These are phyloP conservation scores for Parathielavia hyrcaniae DNA, from an alignment of 495 filamentous ascomycete genomes.

Conservation along the genomic window DNA sequence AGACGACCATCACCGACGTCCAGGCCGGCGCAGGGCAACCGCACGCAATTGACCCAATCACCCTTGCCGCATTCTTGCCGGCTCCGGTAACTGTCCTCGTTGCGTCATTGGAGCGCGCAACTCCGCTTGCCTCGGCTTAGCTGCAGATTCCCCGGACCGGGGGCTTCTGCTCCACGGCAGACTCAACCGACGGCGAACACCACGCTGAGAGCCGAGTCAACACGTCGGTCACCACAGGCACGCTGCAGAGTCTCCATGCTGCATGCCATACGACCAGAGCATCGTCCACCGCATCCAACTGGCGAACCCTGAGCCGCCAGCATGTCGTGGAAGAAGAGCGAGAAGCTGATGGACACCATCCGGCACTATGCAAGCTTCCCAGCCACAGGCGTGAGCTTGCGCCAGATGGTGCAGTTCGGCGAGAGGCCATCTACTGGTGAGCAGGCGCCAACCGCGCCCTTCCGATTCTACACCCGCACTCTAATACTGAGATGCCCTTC, in stretches of 20 bases:
- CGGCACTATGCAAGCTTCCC: conserved; percentile 96
- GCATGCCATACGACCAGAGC: conserved; percentile 24
- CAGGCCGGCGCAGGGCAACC: neutral
- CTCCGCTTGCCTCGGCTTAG: conserved; percentile 29
- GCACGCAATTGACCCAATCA: conserved; percentile 6
- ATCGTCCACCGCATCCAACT: conserved; percentile 32
- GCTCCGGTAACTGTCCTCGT: conserved; percentile 5
- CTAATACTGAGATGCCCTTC: conserved; percentile 10
- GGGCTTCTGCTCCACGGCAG: conserved; percentile 14
- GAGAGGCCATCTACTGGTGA: conserved; percentile 80
- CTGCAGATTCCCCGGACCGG: conserved; percentile 9
- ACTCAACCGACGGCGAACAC: conserved; percentile 3
- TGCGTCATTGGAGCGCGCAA: conserved; percentile 19
- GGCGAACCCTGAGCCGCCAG: conserved; percentile 35
- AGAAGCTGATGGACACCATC: conserved; percentile 95
- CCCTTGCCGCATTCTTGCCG: conserved; percentile 11
- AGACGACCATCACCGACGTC: neutral
- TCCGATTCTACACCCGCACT: conserved; percentile 11
- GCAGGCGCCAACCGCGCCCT: conserved; percentile 22
- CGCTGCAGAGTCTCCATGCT: conserved; percentile 23
- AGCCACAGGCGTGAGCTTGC: conserved; percentile 89
- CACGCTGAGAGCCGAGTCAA: too few relatives aligned
- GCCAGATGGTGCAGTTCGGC: conserved; percentile 99
- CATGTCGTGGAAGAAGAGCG: conserved; percentile 85
- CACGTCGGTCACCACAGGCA: too few relatives aligned